These are phyloP conservation scores for Fusarium nygamai DNA, from an alignment of 2,329 filamentous ascomycete genomes.

Conservation along the genomic window DNA sequence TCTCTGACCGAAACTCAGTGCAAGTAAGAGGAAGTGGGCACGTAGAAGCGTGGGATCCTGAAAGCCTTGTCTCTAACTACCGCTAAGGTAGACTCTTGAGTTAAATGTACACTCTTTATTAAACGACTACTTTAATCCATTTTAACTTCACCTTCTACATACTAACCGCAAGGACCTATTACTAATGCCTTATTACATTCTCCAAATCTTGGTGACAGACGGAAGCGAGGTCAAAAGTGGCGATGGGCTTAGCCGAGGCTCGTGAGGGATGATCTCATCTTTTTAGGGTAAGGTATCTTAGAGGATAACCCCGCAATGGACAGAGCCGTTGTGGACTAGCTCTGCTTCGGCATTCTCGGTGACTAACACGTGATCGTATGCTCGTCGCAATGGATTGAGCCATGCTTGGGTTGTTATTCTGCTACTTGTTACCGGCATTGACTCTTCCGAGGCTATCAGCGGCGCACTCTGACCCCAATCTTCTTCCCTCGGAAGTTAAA, in stretches of 20 bases:
- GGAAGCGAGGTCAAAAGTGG: too few relatives aligned
- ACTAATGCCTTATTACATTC: too few relatives aligned
- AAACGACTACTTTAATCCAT: accelerated
- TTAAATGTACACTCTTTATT: accelerated
- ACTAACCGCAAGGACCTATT: background rate
- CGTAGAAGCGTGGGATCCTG: accelerated
- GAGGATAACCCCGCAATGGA: background rate
- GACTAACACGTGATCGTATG: background rate
- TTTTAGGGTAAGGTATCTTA: background rate
- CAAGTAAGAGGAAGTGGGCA: background rate
- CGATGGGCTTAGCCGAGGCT: background rate
- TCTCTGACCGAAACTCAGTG: background rate
- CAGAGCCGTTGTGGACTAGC: background rate
- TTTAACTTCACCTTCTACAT: background rate
- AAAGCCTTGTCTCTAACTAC: accelerated
- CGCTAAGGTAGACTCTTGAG: background rate
- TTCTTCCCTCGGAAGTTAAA: background rate
- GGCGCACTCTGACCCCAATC: background rate
- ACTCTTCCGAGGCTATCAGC: background rate
- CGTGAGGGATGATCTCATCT: background rate
- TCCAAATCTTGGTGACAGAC: too few relatives aligned
- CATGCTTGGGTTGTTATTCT: background rate
- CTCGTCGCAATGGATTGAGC: background rate
- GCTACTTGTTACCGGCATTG: background rate
- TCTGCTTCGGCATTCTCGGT: background rate